Percentiles rank a stretch among this genome's conserved stretches.
phyloP scores from a whole-genome alignment of 1,284 basidiomycete genomes.

The Ganoderma sinense region DNA sequence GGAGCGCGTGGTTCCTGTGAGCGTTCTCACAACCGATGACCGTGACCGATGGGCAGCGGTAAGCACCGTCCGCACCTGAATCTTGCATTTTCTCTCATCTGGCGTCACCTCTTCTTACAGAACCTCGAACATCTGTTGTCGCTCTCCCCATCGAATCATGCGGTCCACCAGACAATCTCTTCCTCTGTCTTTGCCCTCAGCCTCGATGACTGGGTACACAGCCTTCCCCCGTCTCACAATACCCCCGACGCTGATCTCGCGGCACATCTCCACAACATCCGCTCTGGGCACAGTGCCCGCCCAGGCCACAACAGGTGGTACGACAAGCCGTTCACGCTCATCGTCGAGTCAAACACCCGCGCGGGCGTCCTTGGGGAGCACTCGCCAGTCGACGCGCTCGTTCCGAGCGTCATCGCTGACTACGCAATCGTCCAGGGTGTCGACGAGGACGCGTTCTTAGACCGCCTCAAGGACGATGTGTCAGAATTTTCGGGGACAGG shows the following conservation, averaged over 20 bases:
- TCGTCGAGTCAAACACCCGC: conserved; percentile 87
- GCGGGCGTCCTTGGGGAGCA: conserved; percentile 94
- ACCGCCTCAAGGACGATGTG: not conserved
- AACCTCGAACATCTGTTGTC: conserved; percentile 77
- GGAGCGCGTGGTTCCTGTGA: conserved; percentile 68
- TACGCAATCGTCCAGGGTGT: conserved; percentile 78
- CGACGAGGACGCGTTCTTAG: conserved; percentile 49
- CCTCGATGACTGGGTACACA: conserved; percentile 67
- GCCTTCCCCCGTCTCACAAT: conserved; percentile 37
- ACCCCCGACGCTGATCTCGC: conserved; percentile 58
- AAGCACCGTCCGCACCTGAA: conserved; percentile 32
- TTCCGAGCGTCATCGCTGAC: conserved; percentile 92
- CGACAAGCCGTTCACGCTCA: conserved; percentile 88
- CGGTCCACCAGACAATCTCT: conserved; percentile 69
- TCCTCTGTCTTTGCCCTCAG: conserved; percentile 82
- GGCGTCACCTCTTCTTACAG: conserved; percentile 44
- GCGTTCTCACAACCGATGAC: conserved; percentile 82
- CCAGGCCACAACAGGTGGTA: conserved; percentile 81
- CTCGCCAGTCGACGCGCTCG: conserved; percentile 90
- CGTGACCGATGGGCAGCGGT: conserved; percentile 89
- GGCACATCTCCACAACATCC: conserved; percentile 82
- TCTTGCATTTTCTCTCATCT: not conserved
- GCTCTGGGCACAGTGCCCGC: conserved; percentile 74
- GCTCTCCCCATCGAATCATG: conserved; percentile 71
- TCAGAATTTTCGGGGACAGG: not conserved